Conservation (phyloP, 2,329 filamentous ascomycete genomes). For the Corinectria fuckeliana region DNA sequence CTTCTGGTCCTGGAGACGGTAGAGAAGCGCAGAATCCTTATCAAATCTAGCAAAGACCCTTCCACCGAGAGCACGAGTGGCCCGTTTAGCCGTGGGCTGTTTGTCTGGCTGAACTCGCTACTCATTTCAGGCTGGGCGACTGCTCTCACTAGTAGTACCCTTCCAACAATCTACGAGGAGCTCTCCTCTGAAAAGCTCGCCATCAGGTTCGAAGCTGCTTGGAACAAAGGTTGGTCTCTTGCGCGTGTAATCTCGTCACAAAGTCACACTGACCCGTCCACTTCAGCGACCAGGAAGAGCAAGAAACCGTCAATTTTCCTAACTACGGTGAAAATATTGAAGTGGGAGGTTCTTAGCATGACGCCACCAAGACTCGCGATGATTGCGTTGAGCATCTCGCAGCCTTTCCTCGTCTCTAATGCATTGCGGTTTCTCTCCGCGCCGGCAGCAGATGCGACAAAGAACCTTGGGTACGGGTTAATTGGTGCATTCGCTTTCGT, state of each 20-base stretch:
- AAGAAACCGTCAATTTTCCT: constrained; percentile 38
- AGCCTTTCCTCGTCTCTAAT: constrained; percentile 41
- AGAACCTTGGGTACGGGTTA: constrained; percentile 41
- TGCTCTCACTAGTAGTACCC: constrained; percentile 35
- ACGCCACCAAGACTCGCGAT: constrained; percentile 36
- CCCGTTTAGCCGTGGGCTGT: constrained; percentile 41
- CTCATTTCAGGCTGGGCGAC: constrained; percentile 56
- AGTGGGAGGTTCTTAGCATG: constrained; percentile 42
- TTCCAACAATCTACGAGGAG: constrained; percentile 42
- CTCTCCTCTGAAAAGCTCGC: constrained; percentile 39
- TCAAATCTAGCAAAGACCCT: constrained; percentile 48
- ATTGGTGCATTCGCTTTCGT: constrained; percentile 43
- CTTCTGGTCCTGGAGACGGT: constrained; percentile 40
- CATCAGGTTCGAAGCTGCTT: constrained; percentile 28
- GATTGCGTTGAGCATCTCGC: constrained; percentile 41
- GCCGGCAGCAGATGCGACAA: constrained; percentile 31
- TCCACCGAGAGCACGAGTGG: constrained; percentile 58
- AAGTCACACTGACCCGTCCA: constrained; percentile 1
- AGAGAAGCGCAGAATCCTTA: constrained; percentile 42
- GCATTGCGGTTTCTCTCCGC: constrained; percentile 38
- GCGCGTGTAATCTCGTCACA: rapidly evolving
- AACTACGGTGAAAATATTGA: constrained; percentile 35
- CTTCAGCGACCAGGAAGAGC: constrained; percentile 18
- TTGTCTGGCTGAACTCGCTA: constrained; percentile 48
- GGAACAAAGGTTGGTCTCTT: constrained; percentile 30